Base-by-base conservation (phyloP, 176 grass and related monocot species). In the Ananas comosus region DNA sequence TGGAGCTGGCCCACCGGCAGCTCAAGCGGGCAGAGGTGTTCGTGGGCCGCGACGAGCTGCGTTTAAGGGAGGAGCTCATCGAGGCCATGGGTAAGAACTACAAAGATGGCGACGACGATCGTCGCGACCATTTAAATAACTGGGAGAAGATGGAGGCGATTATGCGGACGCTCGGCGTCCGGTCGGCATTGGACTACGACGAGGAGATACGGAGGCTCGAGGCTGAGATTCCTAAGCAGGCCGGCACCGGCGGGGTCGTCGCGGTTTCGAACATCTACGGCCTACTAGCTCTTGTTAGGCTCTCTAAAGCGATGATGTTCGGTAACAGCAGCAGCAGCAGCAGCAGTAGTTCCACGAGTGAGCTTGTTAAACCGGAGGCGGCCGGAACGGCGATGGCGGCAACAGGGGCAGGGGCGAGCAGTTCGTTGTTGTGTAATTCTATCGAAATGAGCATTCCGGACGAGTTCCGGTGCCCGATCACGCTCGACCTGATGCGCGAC, bases 401-500 rank as follows among this genome's bases (percentile, higher is more conserved):
- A 8, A 3, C 28, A 3, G 28, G 28, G 29, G 29, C 29, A 5
- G 29, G 2, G 3, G 29, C 3, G 29, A 33, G 29, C 4, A 4
- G 53, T 47, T 50, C 54, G 0, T 25, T 56, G n/a, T 57, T n/a
- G 0, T 66, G 49, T 9, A 13, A 53, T 12, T 14, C 14, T 13
- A 11, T 27, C 47, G 74, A 33, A 27, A 7, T 76, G 3, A 24
- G 4, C 9, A 28, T 77, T 33, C 75, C 28, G 18, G 51, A 13
- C 14, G 75, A 77, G 9, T 77, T 77, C 65, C 50, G 66, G 18
- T 77, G 75, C 75, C 65, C 75, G 18, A 77, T 69, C 5, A 58
- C 51, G 13, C 75, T 77, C 12, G 75, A 69, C 27, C 48, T 77
- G 65, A 77, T 77, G 75, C 65, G 66, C 11, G 75, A 77, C 65